A percentile compares a stretch with the other conserved stretches of the same genome.
Evolutionary conservation across 225 moss, liverwort and hornwort genomes (phyloP).

Genomic region (Marchantia polymorpha): DNA sequence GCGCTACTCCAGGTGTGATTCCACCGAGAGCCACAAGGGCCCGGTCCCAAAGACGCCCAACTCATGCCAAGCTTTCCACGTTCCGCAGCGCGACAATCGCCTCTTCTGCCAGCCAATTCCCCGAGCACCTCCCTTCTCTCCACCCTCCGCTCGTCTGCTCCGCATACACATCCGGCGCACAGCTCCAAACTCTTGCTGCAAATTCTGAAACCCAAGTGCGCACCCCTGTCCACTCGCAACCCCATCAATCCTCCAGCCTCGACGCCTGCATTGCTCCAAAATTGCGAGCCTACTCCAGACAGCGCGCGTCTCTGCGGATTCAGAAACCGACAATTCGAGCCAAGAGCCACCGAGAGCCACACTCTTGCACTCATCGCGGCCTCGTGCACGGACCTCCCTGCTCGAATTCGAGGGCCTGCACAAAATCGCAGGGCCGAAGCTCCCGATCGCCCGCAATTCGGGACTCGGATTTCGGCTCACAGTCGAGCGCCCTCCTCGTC

Average conservation of each 20-base stretch:
- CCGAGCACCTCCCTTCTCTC: background rate
- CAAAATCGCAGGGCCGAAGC: no score
- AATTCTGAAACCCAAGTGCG: background rate
- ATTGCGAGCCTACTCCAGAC: background rate
- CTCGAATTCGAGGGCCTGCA: no score
- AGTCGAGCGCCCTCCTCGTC: no score
- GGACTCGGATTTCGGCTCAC: no score
- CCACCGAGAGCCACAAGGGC: background rate
- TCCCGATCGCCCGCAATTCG: no score
- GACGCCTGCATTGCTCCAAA: background rate
- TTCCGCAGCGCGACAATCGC: background rate
- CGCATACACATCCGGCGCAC: background rate
- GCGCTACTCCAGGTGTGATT: slow-evolving; percentile 10
- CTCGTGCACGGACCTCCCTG: no score
- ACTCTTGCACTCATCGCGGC: background rate
- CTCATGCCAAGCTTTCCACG: background rate
- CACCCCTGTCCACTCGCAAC: background rate
- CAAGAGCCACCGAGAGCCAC: background rate
- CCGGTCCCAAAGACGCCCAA: background rate
- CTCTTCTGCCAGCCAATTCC: background rate
- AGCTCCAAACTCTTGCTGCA: slow-evolving; percentile 4
- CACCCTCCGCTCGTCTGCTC: background rate
- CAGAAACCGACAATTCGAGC: background rate
- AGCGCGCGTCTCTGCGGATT: background rate
- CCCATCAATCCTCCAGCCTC: background rate